Base-by-base conservation (phyloP, 345 rosid genomes). In the Durio zibethinus region DNA sequence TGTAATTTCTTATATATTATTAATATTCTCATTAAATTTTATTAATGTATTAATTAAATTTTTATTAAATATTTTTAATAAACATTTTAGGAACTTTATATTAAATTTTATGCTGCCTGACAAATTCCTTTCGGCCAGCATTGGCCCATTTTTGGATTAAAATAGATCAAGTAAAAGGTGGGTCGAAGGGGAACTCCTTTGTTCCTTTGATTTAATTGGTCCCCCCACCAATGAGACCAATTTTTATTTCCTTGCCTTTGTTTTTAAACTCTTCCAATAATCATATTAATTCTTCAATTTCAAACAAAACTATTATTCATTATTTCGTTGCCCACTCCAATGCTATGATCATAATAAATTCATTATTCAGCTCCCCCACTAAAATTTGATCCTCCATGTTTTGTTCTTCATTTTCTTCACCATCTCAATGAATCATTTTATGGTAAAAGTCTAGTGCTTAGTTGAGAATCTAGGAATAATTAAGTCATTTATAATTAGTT, bases 281-380 rank as follows among this genome's bases (percentile, higher is more conserved):
- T n/a, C n/a, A n/a, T n/a, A n/a, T n/a, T n/a, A n/a, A 0, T 50
- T 50, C 71, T 36, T 65, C 12, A 18, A 59, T 70, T 70, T 15
- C 75, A 72, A 72, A 35, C 12, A 72, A 72, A 35, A 53, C 45
- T 52, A 50, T n/a, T 33, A 31, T 72, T 33, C 31, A 53, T 53
- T 10, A 35, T 53, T 53, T 50, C 53, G 75, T 12, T 72, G 48
- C 75, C 60, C 75, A 72, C 62, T 53, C 8, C 16, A 53, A 16
- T 53, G 63, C 62, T 35, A 29, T 15, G 43, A 72, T 72, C 29
- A 72, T 56, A 36, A 50, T 33, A 56, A 21, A 18, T 53, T n/a
- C 75, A 72, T 35, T 31, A 72, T 53, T 52, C 23, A 72, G 62
- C 75, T 31, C 40, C 47, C 47, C 62, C 75, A 52, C 62, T 31